Conservation (phyloP, 352 stramenopile genomes). For the Stephanocyclus meneghinianus region DNA sequence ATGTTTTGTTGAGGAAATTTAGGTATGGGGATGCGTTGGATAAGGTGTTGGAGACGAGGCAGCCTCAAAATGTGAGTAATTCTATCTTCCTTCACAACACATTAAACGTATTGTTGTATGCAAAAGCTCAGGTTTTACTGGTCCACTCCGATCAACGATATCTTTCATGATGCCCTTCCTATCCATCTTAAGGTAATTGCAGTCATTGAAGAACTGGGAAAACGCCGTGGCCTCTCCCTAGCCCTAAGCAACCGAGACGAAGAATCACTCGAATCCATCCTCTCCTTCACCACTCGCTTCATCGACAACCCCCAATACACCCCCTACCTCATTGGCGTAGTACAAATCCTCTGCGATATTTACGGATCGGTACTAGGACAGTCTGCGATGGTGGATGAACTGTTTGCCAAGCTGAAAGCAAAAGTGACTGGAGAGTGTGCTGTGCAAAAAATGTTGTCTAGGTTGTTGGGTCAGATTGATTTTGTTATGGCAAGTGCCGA, state of each 20-base stretch:
- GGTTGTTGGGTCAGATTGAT: constrained; percentile 73
- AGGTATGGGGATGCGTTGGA: constrained; percentile 94
- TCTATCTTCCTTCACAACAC: neutral
- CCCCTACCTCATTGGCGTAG: constrained; percentile 89
- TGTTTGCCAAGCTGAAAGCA: constrained; percentile 88
- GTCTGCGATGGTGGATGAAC: constrained; percentile 88
- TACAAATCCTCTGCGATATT: constrained; percentile 90
- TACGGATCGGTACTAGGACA: constrained; percentile 90
- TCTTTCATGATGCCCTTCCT: too few species aligned
- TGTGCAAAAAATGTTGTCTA: constrained; percentile 58
- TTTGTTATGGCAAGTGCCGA: constrained; percentile 54
- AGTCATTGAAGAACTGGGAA: constrained; percentile 92
- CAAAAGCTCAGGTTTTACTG: too few species aligned
- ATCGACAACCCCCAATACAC: constrained; percentile 93
- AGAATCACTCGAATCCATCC: constrained; percentile 90
- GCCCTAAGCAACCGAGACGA: constrained; percentile 91
- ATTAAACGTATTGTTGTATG: constrained; percentile 1
- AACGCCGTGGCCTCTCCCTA: constrained; percentile 88
- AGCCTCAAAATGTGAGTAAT: constrained; percentile 83
- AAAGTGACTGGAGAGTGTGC: constrained; percentile 65
- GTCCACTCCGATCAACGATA: too few species aligned
- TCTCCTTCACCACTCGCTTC: constrained; percentile 94
- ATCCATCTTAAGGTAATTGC: constrained; percentile 79
- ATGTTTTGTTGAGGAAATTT: constrained; percentile 91
- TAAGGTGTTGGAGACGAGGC: constrained; percentile 89